Conservation (phyloP, 2,329 filamentous ascomycete genomes). For the Dactylellina haptotyla region DNA sequence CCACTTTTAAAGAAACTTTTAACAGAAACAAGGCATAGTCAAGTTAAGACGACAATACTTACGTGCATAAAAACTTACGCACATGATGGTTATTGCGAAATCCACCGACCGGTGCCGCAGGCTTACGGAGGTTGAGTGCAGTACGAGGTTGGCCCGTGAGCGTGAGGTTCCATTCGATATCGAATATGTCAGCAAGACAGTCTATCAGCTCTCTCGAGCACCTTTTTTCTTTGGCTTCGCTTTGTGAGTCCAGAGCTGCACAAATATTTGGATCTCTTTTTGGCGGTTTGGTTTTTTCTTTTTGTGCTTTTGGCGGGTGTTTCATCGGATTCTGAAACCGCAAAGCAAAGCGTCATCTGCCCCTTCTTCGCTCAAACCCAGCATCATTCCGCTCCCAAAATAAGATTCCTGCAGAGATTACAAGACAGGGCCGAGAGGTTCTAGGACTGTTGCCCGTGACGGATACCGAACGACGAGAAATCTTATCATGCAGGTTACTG, state of each 20-base stretch:
- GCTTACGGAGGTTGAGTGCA: background rate
- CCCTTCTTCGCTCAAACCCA: conserved; percentile 15
- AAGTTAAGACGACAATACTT: conserved; percentile 3
- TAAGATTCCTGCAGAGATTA: conserved; percentile 25
- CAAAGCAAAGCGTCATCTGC: conserved; percentile 40
- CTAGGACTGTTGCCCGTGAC: background rate
- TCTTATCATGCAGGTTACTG: background rate
- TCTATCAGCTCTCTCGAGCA: background rate
- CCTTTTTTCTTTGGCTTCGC: background rate
- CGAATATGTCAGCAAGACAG: background rate
- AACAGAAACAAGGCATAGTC: conserved; percentile 19
- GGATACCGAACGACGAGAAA: background rate
- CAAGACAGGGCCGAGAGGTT: conserved; percentile 12
- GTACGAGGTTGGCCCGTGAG: conserved; percentile 3
- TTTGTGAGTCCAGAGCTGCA: too few species aligned
- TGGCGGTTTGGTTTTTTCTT: conserved; percentile 17
- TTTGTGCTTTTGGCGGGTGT: conserved; percentile 28
- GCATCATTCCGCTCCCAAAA: conserved; percentile 38
- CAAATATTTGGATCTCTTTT: too few species aligned
- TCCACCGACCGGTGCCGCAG: conserved; percentile 25
- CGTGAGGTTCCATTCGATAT: background rate
- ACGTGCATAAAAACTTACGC: conserved; percentile 14
- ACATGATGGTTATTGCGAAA: conserved; percentile 18
- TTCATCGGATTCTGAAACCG: conserved; percentile 48
- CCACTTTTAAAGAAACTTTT: conserved; percentile 29